phyloP scores from a whole-genome alignment of 441 rosid species.

The Erysimum pusillum region DNA sequence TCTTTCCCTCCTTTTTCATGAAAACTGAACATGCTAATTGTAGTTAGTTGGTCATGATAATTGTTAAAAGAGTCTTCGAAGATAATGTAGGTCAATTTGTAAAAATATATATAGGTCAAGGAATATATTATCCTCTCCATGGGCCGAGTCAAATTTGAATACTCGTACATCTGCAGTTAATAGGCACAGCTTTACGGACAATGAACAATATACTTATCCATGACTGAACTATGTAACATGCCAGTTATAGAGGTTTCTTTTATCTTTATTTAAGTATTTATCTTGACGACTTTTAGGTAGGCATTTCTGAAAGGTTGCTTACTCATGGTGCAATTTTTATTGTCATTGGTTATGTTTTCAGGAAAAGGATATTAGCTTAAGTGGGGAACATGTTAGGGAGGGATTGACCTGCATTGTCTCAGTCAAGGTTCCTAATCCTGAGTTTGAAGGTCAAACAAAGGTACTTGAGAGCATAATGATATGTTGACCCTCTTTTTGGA shows the following conservation, averaged over 20 bases:
- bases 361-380: slow-evolving; percentile 92
- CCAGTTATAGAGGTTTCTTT: slow-evolving; percentile 31
- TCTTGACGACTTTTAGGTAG: slow-evolving; percentile 27
- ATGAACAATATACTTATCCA: slow-evolving; percentile 25
- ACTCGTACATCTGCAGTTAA: slow-evolving; percentile 23
- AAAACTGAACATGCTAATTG: slow-evolving; percentile 2
- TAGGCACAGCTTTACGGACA: slow-evolving; percentile 17
- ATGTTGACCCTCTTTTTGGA: slow-evolving; percentile 1
- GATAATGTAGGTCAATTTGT: not conserved
- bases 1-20: slow-evolving; percentile 7
- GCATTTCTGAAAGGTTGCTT: slow-evolving; percentile 12
- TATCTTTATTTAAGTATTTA: slow-evolving; percentile 25
- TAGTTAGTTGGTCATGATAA: slow-evolving; percentile 15
- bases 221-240: slow-evolving; percentile 15
- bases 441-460: slow-evolving; percentile 99
- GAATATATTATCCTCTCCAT: slow-evolving; percentile 4
- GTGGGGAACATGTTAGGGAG: slow-evolving; percentile 99
- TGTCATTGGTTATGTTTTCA: slow-evolving; percentile 47
- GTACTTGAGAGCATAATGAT: slow-evolving; percentile 52
- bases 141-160: slow-evolving; percentile 18
- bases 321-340: slow-evolving; percentile 11
- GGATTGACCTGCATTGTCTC: slow-evolving; percentile 95
- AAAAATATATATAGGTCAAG: not conserved
- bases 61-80: slow-evolving; percentile 17
- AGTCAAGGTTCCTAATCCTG: slow-evolving; percentile 96